Conservation (phyloP, 2,329 filamentous ascomycete genomes). For the Epichloe hybrida region DNA sequence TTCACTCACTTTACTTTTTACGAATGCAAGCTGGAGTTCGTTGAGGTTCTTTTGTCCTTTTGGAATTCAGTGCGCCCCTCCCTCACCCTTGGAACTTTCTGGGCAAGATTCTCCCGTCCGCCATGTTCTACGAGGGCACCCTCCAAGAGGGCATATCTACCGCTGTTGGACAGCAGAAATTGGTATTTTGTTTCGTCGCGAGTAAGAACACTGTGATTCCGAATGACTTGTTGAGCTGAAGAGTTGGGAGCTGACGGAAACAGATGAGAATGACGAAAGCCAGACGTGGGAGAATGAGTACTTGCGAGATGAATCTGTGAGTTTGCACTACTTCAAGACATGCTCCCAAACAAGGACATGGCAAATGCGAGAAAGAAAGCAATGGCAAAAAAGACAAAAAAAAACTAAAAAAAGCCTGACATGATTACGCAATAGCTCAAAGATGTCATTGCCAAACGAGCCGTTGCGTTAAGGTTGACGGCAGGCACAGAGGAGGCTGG, state of each 20-base stretch:
- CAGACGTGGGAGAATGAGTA: conserved; percentile 60
- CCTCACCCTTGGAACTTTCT: too few relatives aligned
- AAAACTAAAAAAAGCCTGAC: conserved; percentile 5
- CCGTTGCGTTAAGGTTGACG: conserved; percentile 56
- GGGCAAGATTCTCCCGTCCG: neutral
- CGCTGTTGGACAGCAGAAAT: conserved; percentile 61
- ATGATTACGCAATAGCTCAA: conserved; percentile 30
- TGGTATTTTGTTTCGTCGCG: conserved; percentile 74
- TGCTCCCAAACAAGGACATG: too few relatives aligned
- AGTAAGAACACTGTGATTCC: conserved; percentile 35
- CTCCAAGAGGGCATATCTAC: conserved; percentile 68
- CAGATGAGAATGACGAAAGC: conserved; percentile 59
- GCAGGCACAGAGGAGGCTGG: conserved; percentile 68
- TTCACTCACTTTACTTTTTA: too few relatives aligned
- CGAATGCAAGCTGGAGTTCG: too few relatives aligned
- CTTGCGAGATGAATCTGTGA: conserved; percentile 41
- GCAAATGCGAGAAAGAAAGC: neutral
- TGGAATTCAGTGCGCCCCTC: too few relatives aligned
- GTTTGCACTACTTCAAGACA: conserved; percentile 5
- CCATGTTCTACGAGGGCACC: conserved; percentile 71
- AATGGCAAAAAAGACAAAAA: neutral
- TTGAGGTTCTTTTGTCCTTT: too few relatives aligned
- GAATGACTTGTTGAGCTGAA: neutral
- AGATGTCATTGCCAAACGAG: conserved; percentile 42
- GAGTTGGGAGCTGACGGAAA: conserved; percentile 7